Evolutionary conservation across 208 protist genomes (phyloP).

Genomic region (Plasmodiophora brassicae): DNA sequence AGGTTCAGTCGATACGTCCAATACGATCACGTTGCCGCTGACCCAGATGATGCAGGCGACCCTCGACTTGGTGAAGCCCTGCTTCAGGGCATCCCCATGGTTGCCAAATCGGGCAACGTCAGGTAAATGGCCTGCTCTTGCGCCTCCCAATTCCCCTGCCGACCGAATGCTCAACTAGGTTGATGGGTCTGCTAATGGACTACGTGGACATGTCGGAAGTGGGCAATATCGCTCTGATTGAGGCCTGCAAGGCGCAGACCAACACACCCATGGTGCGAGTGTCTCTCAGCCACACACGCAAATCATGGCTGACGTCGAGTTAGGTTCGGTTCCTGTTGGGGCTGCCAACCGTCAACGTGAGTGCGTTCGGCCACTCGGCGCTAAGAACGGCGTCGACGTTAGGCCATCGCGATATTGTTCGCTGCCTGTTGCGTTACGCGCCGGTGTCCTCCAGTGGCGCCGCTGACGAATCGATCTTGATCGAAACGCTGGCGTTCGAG

Average conservation of each 20-base stretch:
- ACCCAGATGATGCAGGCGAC: not conserved
- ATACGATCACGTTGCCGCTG: not conserved
- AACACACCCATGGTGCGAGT: no score
- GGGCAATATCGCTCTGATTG: no score
- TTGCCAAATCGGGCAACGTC: not conserved
- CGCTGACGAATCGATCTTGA: not conserved
- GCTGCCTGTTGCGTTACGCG: not conserved
- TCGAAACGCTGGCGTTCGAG: slow-evolving; percentile 8
- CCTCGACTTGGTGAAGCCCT: not conserved
- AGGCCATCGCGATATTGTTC: not conserved
- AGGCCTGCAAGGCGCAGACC: no score
- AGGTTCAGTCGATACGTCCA: not conserved
- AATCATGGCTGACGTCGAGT: not conserved
- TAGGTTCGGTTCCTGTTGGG: not conserved
- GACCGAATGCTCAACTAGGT: no score
- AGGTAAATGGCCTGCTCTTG: not conserved
- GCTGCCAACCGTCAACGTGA: not conserved
- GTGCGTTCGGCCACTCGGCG: not conserved
- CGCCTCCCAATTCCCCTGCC: not conserved
- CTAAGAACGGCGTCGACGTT: not conserved
- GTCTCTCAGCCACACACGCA: no score
- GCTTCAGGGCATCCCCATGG: not conserved
- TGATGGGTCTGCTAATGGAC: no score
- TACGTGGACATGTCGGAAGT: no score
- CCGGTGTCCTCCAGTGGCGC: not conserved